Evolutionary conservation across 306 rosid genomes (phyloP), one percentile per base, ranked within the genome.

Genomic region (Fragaria nilgerrensis): DNA sequence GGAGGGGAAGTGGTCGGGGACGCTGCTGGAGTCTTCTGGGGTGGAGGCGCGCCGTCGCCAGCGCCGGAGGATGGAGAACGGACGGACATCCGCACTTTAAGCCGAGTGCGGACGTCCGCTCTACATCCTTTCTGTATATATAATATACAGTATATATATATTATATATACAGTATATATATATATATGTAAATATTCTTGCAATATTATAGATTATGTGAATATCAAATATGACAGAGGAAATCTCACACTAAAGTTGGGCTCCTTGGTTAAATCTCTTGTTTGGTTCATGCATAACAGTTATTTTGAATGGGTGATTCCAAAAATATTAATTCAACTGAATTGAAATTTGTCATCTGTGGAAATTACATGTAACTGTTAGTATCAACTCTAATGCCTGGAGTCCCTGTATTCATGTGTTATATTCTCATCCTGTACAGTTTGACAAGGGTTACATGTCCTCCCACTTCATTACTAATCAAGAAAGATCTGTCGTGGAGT

Each of bases 401-500:
- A 36, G 12, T 15, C 43, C 17, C 36, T 63, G 41, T 70, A 36
- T 13, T 69, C 10, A 49, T 53, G 39, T 81, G 4, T 75, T 70
- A 71, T 84, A 27, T 62, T 70, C 22, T 58, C 27, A 22, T 44
- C 72, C 36, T 79, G 68, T 78, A 44, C 98, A 95, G 98, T 67
- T 95, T 81, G 94, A 92, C 83, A 95, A 88, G 86, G 98, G 98
- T 78, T 95, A 89, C 81, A 87, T 92, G 96, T 92, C 98, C 78
- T 81, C 92, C 71, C 89, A 92, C 86, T 95, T 95, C 89, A 89
- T 95, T 47, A 95, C 96, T 13, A 92, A 90, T 87, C 97, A 92
- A 68, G 95, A 90, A 45, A 95, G 86, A 84, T 85, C 97, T 74
- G 75, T 73, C 22, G 98, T 89, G 82, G 98, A 95, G 86, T 95